Base-by-base conservation (phyloP, 371 early-diverging fungal species). In the Lichtheimia corymbifera region DNA sequence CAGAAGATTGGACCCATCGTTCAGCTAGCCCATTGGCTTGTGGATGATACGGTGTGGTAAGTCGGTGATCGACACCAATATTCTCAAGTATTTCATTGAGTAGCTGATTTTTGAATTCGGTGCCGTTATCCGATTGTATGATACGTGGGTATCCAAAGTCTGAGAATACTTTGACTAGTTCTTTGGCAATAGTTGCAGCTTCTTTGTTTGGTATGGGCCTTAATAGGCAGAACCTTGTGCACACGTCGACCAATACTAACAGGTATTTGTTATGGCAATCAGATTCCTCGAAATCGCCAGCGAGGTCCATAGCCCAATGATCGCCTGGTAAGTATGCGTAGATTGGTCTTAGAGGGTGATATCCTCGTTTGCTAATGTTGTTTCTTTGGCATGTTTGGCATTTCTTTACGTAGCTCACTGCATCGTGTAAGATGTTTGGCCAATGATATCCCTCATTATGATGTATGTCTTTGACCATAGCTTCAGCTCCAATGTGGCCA, bases 61-160 rank as follows among this genome's bases (percentile, higher is more conserved):
- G 25, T 3, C 56, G 57, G 13, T 50, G 52, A 20, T 56, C 56
- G 47, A 63, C 30, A 18, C 55, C 54, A 18, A 52, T 2, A 0
- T 12, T 15, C 25, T 57, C 44, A 7, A 14, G n/a, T 4, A 64
- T n/a, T 25, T 54, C 43, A 51, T 42, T 59, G 30, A 65, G 41
- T 3, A 65, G 25, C 17, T 42, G 4, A 30, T 65, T 68, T 9
- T 60, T 68, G 49, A 65, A 68, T 53, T 65, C 66, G 0, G 52
- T 62, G 3, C 66, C 66, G 47, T 68, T 68, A 54, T 68, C 68
- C 1, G 59, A 58, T 45, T 68, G 66, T 13, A 73, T 18, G n/a
- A 57, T 24, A 14, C 50, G n/a, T 0, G 69, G 73, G 25, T 69
- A 57, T 4, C 73, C 67, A 27, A 62, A 62, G 25, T 55, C 47